Base-by-base conservation (phyloP, 495 filamentous ascomycete species). In the Neurospora tetraspora region DNA sequence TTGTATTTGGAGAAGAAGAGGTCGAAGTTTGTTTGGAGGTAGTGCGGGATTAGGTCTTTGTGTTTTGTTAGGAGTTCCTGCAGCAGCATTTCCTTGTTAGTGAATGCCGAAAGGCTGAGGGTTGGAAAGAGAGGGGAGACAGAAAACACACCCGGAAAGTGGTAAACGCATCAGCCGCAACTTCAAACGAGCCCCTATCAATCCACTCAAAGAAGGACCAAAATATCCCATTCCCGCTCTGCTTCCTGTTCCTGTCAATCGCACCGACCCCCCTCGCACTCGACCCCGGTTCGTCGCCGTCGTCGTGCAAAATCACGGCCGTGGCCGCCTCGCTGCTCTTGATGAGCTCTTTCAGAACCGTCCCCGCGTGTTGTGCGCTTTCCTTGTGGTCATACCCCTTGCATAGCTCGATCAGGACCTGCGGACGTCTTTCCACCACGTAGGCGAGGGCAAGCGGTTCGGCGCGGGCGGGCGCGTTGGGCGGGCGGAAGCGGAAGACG, bases 181-280 rank as follows among this genome's bases (percentile, higher is more conserved):
- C 92, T 83, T 99, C 96, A 80, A 99, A 99, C 20, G 91, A 93
- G 73, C 93, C 91, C 77, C 91, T 90, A 79, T 98, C 93, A 72
- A 99, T 97, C 92, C 94, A 99, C 68, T 92, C 88, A 78, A 99
- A 99, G 82, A 98, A 98, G n/a, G 86, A 88, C 96, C 96, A 99
- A 79, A 99, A 98, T 2, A 97, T 88, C 0, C 94, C 94, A 16
- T 88, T 85, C 20, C 94, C 94, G 12, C 84, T 89, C 74, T 93
- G 91, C 38, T 85, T 88, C 14, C 86, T 80, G 36, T 89, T 88
- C 27, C 88, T 86, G 74, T 94, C 89, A 71, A 96, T 88, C 1
- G 87, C 90, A 3, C 83, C 87, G 8, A 94, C 81, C 4, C 89
- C 89, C 59, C 86, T 81, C 31, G 78, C 73, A 68, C 83, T 85